These are phyloP conservation scores for Geranium rotundifolium DNA, from an alignment of 345 rosid genomes.

Conservation along the genomic window DNA sequence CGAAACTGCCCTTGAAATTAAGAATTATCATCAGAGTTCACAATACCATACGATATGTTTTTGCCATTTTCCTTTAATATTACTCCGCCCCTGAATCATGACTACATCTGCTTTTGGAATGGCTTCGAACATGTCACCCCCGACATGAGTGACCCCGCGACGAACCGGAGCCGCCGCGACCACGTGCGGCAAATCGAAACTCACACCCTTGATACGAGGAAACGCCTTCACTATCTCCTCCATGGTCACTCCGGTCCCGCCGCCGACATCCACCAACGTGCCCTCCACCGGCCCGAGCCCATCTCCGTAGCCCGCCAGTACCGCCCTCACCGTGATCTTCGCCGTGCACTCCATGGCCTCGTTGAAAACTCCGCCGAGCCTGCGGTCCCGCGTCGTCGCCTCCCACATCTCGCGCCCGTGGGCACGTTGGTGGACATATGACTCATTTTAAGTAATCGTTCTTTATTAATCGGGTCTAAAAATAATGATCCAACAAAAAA, in stretches of 20 bases:
- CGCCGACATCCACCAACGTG: constrained; percentile 14
- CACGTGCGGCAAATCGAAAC: constrained; percentile 10
- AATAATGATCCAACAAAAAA: too few species aligned
- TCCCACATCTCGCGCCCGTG: constrained; percentile 13
- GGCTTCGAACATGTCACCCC: background rate
- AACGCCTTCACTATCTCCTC: constrained; percentile 10
- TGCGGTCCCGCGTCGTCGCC: background rate
- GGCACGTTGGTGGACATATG: too few species aligned
- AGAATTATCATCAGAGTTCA: too few species aligned
- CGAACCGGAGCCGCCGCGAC: background rate
- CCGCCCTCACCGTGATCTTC: background rate
- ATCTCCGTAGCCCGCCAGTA: constrained; percentile 4
- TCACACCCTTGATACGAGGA: constrained; percentile 15
- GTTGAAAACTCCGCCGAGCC: background rate
- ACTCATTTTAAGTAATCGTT: too few species aligned
- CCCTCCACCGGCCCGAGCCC: constrained; percentile 4
- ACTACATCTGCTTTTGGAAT: background rate
- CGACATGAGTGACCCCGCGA: background rate
- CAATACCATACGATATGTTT: too few species aligned
- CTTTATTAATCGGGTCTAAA: too few species aligned
- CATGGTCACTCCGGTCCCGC: constrained; percentile 13
- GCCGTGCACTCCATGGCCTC: background rate
- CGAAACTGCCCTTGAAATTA: too few species aligned
- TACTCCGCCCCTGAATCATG: background rate
- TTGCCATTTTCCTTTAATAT: too few species aligned